These are phyloP conservation scores for Candida albicans DNA, from an alignment of 1,139 yeast species.

Conservation along the genomic window DNA sequence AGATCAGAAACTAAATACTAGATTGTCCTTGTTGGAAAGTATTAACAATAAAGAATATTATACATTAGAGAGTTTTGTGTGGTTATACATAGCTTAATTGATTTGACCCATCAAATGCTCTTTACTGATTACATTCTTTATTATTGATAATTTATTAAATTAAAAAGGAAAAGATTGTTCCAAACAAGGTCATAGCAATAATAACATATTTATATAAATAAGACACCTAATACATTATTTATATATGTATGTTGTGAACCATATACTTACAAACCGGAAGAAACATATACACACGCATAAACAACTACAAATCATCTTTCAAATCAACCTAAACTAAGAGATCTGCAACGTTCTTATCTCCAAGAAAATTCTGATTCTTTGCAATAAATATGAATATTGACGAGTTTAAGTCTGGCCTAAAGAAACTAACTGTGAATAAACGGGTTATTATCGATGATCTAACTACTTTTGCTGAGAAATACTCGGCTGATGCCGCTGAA, in stretches of 20 bases:
- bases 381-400: constrained; percentile 13
- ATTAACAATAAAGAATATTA: background rate
- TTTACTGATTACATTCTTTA: background rate
- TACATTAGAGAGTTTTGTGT: background rate
- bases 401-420: constrained; percentile 32
- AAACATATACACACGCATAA: too few relatives aligned
- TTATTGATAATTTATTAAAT: background rate
- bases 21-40: background rate
- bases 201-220: too few relatives aligned
- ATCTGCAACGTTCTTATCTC: background rate
- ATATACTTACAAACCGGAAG: too few relatives aligned
- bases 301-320: too few relatives aligned
- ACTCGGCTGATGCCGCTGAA: constrained; percentile 28
- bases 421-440: constrained; percentile 38
- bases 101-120: background rate
- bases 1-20: background rate
- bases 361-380: background rate
- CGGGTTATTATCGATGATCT: constrained; percentile 41
- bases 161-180: background rate
- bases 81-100: background rate
- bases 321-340: too few relatives aligned
- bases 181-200: too few relatives aligned
- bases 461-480: constrained; percentile 37
- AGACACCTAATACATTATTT: background rate
- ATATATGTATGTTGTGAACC: background rate